phyloP scores from a whole-genome alignment of 805 yeast species.

The Ogataea saltuana region DNA sequence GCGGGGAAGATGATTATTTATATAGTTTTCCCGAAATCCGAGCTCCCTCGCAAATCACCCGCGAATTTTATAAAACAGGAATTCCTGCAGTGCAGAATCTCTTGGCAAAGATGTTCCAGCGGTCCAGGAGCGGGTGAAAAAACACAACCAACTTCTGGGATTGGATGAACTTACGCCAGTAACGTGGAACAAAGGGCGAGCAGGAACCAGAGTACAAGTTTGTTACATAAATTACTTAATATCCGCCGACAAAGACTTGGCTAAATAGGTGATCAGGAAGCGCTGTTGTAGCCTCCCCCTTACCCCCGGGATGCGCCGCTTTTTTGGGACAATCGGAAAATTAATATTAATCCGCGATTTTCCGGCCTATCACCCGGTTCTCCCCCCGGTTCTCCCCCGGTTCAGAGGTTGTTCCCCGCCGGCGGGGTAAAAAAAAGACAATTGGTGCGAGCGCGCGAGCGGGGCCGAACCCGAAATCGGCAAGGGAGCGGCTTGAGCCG shows the following conservation, averaged over 20 bases:
- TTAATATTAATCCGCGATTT: slow-evolving; percentile 14
- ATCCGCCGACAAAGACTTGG: too few species aligned
- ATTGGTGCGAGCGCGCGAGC: background rate
- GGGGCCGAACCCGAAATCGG: too few species aligned
- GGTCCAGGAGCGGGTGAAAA: background rate
- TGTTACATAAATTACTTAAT: too few species aligned
- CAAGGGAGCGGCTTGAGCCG: too few species aligned
- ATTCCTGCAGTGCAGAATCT: slow-evolving; percentile 1
- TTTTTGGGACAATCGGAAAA: background rate
- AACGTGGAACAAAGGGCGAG: too few species aligned
- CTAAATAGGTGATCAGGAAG: background rate
- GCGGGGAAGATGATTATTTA: slow-evolving; percentile 1
- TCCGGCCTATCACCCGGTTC: slow-evolving; percentile 5
- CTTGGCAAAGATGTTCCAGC: slow-evolving; percentile 6
- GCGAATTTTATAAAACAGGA: background rate
- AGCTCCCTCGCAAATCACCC: background rate
- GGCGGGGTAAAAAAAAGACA: slow-evolving; percentile 4
- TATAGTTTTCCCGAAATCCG: slow-evolving; percentile 9
- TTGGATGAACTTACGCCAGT: too few species aligned
- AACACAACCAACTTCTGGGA: background rate
- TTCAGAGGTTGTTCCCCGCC: background rate
- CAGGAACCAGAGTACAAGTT: too few species aligned
- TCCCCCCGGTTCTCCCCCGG: slow-evolving; percentile 6
- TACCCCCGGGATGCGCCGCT: background rate
- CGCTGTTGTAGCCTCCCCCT: background rate